Evolutionary conservation across 1,284 basidiomycete species (phyloP).

Genomic region (Pseudozyma thailandica): DNA sequence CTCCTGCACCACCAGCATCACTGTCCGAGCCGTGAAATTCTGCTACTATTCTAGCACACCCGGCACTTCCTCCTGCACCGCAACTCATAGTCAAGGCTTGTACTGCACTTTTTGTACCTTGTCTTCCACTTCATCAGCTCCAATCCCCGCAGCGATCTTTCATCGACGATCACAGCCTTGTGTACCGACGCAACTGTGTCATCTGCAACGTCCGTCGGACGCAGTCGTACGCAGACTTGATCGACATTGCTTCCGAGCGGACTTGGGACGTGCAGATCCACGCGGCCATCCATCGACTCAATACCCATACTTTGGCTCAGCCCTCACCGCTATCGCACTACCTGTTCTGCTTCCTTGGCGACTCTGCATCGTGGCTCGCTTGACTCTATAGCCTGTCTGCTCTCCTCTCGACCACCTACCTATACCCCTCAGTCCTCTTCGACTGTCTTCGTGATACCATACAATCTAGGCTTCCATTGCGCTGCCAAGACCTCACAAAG

Average conservation of each 20-base stretch:
- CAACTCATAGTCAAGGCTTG: not conserved
- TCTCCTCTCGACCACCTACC: no score
- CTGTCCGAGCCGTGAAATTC: conserved; percentile 26
- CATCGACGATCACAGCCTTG: conserved; percentile 7
- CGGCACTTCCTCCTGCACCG: not conserved
- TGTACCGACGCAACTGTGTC: not conserved
- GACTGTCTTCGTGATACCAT: conserved; percentile 22
- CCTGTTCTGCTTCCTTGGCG: not conserved
- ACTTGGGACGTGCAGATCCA: conserved; percentile 24
- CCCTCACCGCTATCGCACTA: not conserved
- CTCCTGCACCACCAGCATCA: conserved; percentile 23
- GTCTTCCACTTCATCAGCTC: not conserved
- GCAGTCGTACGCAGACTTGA: conserved; percentile 16
- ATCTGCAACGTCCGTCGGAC: conserved; percentile 15
- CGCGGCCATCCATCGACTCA: not conserved
- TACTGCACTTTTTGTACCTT: not conserved
- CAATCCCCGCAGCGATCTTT: conserved; percentile 16
- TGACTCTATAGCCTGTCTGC: conserved; percentile 1
- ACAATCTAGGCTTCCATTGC: not conserved
- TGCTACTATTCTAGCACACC: conserved; percentile 6
- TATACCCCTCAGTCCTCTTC: conserved; percentile 13
- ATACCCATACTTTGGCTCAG: conserved; percentile 1
- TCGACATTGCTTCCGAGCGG: conserved; percentile 52
- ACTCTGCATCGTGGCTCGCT: not conserved
- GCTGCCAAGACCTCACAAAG: conserved; percentile 27